Evolutionary conservation across 495 filamentous ascomycete genomes (phyloP).

Genomic region (Mycothermus thermophilus): DNA sequence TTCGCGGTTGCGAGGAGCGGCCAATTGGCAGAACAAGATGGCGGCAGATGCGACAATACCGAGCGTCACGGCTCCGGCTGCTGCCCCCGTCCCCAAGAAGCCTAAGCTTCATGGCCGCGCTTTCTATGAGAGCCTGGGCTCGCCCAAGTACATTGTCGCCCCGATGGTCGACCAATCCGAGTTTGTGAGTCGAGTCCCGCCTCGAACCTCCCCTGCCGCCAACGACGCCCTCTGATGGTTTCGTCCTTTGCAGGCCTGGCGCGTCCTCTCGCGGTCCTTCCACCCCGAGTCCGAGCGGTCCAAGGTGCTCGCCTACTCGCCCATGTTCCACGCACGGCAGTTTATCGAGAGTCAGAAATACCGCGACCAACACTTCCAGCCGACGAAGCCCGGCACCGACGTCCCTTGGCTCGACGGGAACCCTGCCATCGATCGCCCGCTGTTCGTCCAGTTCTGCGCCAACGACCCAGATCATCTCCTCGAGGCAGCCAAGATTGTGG

Average conservation of each 20-base stretch:
- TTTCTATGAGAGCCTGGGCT: conserved; percentile 88
- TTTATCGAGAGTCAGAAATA: conserved; percentile 64
- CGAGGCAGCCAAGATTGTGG: conserved; percentile 57
- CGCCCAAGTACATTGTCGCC: conserved; percentile 76
- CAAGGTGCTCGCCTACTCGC: conserved; percentile 66
- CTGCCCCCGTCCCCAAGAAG: conserved; percentile 11
- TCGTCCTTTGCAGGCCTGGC: conserved; percentile 93
- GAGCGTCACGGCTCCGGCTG: background rate
- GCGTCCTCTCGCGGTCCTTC: conserved; percentile 84
- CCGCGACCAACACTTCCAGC: conserved; percentile 63
- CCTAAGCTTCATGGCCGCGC: conserved; percentile 66
- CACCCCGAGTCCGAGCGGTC: conserved; percentile 47
- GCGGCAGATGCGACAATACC: conserved; percentile 3
- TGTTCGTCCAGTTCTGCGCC: conserved; percentile 94
- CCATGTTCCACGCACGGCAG: conserved; percentile 87
- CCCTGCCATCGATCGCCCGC: conserved; percentile 63
- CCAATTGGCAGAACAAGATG: conserved; percentile 9
- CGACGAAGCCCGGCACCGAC: conserved; percentile 22
- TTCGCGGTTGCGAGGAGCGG: conserved; percentile 1
- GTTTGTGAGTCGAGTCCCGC: conserved; percentile 76
- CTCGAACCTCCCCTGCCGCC: too few species aligned
- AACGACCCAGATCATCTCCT: conserved; percentile 72
- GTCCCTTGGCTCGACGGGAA: conserved; percentile 69
- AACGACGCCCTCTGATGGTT: conserved; percentile 3
- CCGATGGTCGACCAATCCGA: conserved; percentile 99